These are phyloP conservation scores for Lindgomyces ingoldianus DNA, from an alignment of 495 filamentous ascomycete genomes.

Conservation along the genomic window DNA sequence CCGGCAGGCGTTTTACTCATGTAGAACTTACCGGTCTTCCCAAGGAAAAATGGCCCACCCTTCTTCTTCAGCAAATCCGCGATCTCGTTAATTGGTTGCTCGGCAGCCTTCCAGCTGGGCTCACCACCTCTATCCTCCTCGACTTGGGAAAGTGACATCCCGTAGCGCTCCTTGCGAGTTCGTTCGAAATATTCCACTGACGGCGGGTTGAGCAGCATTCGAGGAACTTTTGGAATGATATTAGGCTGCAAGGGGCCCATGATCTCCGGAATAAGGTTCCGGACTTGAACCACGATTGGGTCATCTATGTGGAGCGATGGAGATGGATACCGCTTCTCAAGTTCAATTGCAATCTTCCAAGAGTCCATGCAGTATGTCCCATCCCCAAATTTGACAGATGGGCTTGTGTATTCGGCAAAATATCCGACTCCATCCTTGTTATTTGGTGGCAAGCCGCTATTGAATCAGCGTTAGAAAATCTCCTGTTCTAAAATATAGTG, in stretches of 20 bases:
- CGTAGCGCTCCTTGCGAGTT: slow-evolving; percentile 46
- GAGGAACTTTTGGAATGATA: slow-evolving; percentile 45
- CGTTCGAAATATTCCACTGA: slow-evolving; percentile 51
- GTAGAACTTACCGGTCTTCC: slow-evolving; percentile 36
- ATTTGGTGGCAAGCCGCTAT: slow-evolving; percentile 47
- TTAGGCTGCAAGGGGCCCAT: slow-evolving; percentile 35
- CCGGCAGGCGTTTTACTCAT: not conserved
- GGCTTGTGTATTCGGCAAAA: slow-evolving; percentile 53
- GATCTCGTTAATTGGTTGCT: slow-evolving; percentile 45
- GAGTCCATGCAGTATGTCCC: slow-evolving; percentile 61
- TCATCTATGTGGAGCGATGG: slow-evolving; percentile 57
- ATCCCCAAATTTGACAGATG: slow-evolving; percentile 54
- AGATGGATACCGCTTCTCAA: slow-evolving; percentile 56
- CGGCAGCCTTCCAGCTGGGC: slow-evolving; percentile 45
- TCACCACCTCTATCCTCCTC: slow-evolving; percentile 48
- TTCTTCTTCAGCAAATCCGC: slow-evolving; percentile 55
- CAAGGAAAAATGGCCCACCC: slow-evolving; percentile 54
- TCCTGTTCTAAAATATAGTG: not conserved
- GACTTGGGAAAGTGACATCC: slow-evolving; percentile 51
- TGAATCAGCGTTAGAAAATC: not conserved
- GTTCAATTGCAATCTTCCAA: slow-evolving; percentile 51
- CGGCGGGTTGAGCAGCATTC: slow-evolving; percentile 45
- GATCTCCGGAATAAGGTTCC: slow-evolving; percentile 24
- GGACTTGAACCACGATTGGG: slow-evolving; percentile 44
- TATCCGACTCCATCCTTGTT: slow-evolving; percentile 33